A percentile compares a stretch with the other conserved stretches of the same genome.
Conservation (phyloP, 345 rosid genomes). For the Dimocarpus longan region DNA sequence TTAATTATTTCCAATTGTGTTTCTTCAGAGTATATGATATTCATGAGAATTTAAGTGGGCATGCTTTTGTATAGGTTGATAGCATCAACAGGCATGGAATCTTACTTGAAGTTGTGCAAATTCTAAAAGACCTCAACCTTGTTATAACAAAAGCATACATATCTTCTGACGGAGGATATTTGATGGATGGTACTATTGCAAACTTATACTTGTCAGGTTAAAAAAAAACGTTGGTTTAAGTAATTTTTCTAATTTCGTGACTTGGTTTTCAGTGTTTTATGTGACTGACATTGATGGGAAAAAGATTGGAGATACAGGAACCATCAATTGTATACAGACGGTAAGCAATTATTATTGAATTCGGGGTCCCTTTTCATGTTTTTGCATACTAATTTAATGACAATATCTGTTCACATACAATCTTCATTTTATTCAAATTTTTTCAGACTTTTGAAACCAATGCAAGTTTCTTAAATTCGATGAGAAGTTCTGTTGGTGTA, state of each 20-base stretch:
- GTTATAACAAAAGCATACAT: conserved; percentile 51
- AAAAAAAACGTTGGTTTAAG: not conserved
- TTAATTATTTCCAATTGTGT: too few relatives aligned
- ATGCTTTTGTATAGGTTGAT: conserved; percentile 36
- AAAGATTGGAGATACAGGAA: conserved; percentile 24
- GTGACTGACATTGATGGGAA: conserved; percentile 32
- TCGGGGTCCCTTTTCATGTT: not conserved
- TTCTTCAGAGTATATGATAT: not conserved
- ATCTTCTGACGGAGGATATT: conserved; percentile 58
- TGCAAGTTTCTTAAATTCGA: conserved; percentile 30
- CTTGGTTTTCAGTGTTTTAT: conserved; percentile 40
- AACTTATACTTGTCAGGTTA: not conserved
- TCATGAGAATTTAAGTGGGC: not conserved
- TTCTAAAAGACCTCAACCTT: conserved; percentile 50
- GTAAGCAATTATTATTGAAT: conserved; percentile 26
- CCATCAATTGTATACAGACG: conserved; percentile 30
- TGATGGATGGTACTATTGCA: conserved; percentile 52
- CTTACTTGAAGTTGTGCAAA: conserved; percentile 54
- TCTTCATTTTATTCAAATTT: conserved; percentile 11
- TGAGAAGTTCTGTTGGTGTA: conserved; percentile 39
- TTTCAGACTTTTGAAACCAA: conserved; percentile 44
- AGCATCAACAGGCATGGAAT: conserved; percentile 45
- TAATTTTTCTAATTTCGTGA: not conserved
- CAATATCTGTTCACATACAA: not conserved
- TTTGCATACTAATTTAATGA: not conserved